A percentile compares a stretch with the other conserved stretches of the same genome.
These are phyloP conservation scores for Populus hybrid DNA, from an alignment of 441 rosid genomes.

Conservation along the genomic window DNA sequence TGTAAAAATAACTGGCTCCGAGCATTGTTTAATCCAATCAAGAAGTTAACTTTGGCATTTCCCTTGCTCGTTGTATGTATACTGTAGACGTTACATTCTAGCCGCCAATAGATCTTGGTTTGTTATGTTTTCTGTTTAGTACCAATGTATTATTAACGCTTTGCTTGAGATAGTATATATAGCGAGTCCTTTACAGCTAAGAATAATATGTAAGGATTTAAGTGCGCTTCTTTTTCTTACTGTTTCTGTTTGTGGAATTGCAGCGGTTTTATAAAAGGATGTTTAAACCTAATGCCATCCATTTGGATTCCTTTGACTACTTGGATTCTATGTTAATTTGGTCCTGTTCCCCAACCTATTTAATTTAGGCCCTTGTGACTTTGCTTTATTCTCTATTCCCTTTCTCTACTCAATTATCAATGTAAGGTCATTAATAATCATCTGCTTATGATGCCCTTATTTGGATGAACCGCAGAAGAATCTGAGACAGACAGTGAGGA, in stretches of 20 bases:
- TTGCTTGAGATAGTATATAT: not conserved
- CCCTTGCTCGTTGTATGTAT: not conserved
- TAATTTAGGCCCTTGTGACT: not conserved
- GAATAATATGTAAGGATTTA: not conserved
- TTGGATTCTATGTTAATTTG: not conserved
- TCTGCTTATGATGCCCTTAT: conserved; percentile 9
- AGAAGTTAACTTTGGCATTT: not conserved
- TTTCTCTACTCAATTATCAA: not conserved
- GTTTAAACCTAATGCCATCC: not conserved
- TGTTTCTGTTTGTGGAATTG: not conserved
- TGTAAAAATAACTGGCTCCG: not conserved
- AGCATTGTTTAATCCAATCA: not conserved
- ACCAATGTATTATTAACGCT: not conserved
- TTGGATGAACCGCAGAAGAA: conserved; percentile 44
- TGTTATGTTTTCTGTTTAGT: not conserved
- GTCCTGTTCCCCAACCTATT: not conserved
- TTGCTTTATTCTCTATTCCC: not conserved
- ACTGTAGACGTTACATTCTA: not conserved
- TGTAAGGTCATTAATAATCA: not conserved
- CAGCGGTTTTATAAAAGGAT: not conserved
- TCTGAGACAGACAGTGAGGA: conserved; percentile 73
- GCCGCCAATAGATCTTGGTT: not conserved
- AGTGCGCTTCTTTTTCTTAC: not conserved
- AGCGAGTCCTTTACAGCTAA: not conserved
- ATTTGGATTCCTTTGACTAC: not conserved